Evolutionary conservation across 768 basidiomycete genomes (phyloP), one percentile per base, ranked within the genome.

Genomic region (Amanita jacksonii): DNA sequence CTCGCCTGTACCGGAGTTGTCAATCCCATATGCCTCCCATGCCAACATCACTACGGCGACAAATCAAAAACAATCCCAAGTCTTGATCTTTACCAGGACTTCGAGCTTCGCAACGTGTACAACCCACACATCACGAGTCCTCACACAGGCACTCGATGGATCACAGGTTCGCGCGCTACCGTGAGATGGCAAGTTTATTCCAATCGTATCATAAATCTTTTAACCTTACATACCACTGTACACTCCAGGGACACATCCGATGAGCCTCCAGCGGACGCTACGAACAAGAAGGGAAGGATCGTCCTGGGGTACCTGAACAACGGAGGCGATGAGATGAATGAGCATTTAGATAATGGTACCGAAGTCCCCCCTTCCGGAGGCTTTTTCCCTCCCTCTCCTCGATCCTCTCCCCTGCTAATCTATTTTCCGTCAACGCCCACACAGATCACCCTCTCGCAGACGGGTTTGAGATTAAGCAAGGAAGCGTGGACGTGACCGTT

Each of bases 371-470:
- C n/a, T n/a, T n/a, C n/a, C n/a, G n/a, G n/a, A n/a, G n/a, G n/a
- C n/a, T n/a, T n/a, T n/a, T n/a, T n/a, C n/a, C n/a, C n/a, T n/a
- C n/a, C n/a, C n/a, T n/a, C 33, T 33, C 27, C 19, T 47, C 23
- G 41, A 38, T 39, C 28, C 39, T 36, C 22, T 28, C 45, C 13
- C 8, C n/a, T 40, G 36, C 15, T 19, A 38, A 20, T 35, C 20
- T 25, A 43, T 38, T 43, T 45, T 39, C 37, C 33, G 13, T 38
- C 38, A n/a, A 31, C 28, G 4, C 35, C 40, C n/a, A n/a, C n/a
- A n/a, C 38, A 79, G 79, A 58, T 1, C 48, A 70, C 38, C 77
- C 79, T 6, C 64, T 82, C 38, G 77, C 73, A 2, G 43, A 57
- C 2, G 55, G 59, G 31, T 68, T 81, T 53, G 59, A 69, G 34